phyloP scores from a whole-genome alignment of 2,329 filamentous ascomycete species.

The Venturia nashicola region DNA sequence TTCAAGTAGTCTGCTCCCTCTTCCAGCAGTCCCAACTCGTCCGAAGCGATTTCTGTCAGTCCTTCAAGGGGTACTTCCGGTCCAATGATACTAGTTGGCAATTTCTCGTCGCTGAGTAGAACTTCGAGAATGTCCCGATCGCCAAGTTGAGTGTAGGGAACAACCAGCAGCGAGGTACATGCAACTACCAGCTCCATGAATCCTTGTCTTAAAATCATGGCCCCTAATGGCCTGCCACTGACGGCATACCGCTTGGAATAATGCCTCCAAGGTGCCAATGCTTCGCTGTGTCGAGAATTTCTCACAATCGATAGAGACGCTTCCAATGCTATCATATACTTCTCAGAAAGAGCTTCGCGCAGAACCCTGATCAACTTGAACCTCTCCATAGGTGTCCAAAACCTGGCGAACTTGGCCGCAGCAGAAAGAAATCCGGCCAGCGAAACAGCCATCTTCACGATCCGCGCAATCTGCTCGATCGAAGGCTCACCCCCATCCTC shows the following conservation, averaged over 20 bases:
- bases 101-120: slow-evolving; percentile 28
- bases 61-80: slow-evolving; percentile 30
- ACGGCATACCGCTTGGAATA: slow-evolving; percentile 74
- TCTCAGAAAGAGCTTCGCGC: slow-evolving; percentile 64
- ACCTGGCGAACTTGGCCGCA: slow-evolving; percentile 61
- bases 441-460: slow-evolving; percentile 68
- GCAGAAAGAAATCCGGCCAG: slow-evolving; percentile 86
- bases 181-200: slow-evolving; percentile 78
- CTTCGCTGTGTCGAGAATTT: slow-evolving; percentile 57
- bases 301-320: slow-evolving; percentile 83
- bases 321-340: slow-evolving; percentile 76
- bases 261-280: slow-evolving; percentile 75
- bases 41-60: slow-evolving; percentile 60
- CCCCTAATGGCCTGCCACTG: slow-evolving; percentile 68
- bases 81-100: background rate
- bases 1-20: slow-evolving; percentile 83
- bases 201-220: slow-evolving; percentile 80
- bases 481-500: slow-evolving; percentile 35
- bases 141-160: slow-evolving; percentile 46
- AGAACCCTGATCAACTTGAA: slow-evolving; percentile 60
- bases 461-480: slow-evolving; percentile 42
- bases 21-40: slow-evolving; percentile 78
- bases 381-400: slow-evolving; percentile 69
- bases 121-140: slow-evolving; percentile 60
- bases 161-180: slow-evolving; percentile 60